A percentile compares a stretch with the other conserved stretches of the same genome.
phyloP scores from a whole-genome alignment of 768 basidiomycete genomes.

The Auricularia sp. region DNA sequence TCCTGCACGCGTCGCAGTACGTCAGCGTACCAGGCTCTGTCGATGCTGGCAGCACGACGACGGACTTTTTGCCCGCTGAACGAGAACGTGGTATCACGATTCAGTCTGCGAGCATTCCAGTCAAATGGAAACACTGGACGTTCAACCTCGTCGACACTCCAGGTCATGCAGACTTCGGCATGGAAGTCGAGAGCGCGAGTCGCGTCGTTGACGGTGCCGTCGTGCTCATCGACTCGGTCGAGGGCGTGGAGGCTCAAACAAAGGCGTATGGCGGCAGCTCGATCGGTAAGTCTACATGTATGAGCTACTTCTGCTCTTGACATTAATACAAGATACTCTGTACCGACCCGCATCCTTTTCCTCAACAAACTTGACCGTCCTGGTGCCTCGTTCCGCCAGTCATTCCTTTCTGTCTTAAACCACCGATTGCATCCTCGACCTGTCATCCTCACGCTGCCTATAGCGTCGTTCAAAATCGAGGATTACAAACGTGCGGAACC shows the following conservation, averaged over 20 bases:
- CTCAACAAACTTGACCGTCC: constrained; percentile 84
- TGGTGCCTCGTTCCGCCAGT: constrained; percentile 68
- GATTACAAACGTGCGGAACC: constrained; percentile 69
- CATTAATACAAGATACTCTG: constrained; percentile 50
- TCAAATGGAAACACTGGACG: constrained; percentile 74
- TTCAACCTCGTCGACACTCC: constrained; percentile 88
- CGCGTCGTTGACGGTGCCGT: constrained; percentile 85
- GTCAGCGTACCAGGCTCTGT: constrained; percentile 69
- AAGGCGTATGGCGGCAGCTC: constrained; percentile 80
- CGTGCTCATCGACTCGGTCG: constrained; percentile 80
- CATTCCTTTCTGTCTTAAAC: constrained; percentile 61
- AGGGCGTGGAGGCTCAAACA: constrained; percentile 89
- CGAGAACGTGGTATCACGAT: constrained; percentile 87
- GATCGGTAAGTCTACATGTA: constrained; percentile 51
- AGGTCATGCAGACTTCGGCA: constrained; percentile 91
- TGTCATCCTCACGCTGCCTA: constrained; percentile 56
- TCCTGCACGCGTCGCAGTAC: constrained; percentile 66
- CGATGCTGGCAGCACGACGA: constrained; percentile 83
- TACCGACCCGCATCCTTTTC: constrained; percentile 68
- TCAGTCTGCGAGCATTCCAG: constrained; percentile 85
- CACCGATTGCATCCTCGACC: constrained; percentile 71
- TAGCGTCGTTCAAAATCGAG: constrained; percentile 61
- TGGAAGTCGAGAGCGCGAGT: constrained; percentile 92
- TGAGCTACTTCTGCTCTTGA: background rate
- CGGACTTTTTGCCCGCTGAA: constrained; percentile 84